A percentile compares a stretch with the other conserved stretches of the same genome.
Evolutionary conservation across 1,139 yeast genomes (phyloP).

Genomic region (Yamadazyma atmosphaerica): DNA sequence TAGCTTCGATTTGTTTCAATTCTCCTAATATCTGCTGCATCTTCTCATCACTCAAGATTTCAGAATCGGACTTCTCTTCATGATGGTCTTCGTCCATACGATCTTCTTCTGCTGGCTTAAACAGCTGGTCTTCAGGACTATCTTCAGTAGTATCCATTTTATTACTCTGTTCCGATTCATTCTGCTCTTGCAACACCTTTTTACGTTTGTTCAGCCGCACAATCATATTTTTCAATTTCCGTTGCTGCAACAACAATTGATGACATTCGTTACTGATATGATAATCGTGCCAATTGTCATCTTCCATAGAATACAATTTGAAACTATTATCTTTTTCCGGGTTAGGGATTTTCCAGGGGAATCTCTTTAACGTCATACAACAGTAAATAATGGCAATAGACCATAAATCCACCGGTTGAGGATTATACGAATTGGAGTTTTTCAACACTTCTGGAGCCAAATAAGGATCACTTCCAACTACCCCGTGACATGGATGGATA

Average conservation of each 20-base stretch:
- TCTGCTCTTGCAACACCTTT: slow-evolving; percentile 19
- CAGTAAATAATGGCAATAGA: slow-evolving; percentile 93
- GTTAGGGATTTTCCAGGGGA: slow-evolving; percentile 97
- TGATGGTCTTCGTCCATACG: slow-evolving; percentile 14
- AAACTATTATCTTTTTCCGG: slow-evolving; percentile 81
- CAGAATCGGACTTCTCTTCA: slow-evolving; percentile 18
- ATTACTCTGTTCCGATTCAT: background rate
- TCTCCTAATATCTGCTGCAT: slow-evolving; percentile 32
- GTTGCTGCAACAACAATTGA: slow-evolving; percentile 44
- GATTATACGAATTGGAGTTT: slow-evolving; percentile 71
- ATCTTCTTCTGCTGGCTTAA: slow-evolving; percentile 4
- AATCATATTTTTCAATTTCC: slow-evolving; percentile 44
- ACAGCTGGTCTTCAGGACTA: background rate
- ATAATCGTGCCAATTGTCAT: slow-evolving; percentile 54
- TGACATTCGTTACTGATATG: slow-evolving; percentile 51
- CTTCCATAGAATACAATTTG: slow-evolving; percentile 57
- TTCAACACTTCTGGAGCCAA: slow-evolving; percentile 93
- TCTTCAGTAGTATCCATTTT: slow-evolving; percentile 1
- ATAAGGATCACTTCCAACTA: slow-evolving; percentile 97
- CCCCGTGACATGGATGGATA: slow-evolving; percentile 82
- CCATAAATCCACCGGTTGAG: slow-evolving; percentile 94
- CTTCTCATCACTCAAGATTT: slow-evolving; percentile 36
- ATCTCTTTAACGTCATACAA: slow-evolving; percentile 90
- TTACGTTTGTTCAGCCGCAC: slow-evolving; percentile 46
- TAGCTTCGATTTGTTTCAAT: slow-evolving; percentile 37